These are phyloP conservation scores for Helenozyma rhizophorensis DNA, from an alignment of 805 yeast species.

Conservation along the genomic window DNA sequence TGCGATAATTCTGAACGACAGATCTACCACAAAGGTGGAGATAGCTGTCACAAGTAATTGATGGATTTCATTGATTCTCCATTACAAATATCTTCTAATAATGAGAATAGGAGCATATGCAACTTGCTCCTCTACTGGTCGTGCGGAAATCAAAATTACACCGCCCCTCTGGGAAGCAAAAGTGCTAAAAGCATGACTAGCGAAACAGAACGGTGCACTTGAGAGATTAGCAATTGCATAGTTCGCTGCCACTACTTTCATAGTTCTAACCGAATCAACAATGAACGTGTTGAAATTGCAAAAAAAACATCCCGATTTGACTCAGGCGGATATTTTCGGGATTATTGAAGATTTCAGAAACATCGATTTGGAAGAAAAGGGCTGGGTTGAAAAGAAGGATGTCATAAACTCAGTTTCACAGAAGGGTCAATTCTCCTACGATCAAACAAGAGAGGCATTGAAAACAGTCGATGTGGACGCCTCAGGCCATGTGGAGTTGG, in stretches of 20 bases:
- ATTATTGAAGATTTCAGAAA: slow-evolving; percentile 81
- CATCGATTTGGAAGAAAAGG: slow-evolving; percentile 87
- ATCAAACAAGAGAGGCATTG: slow-evolving; percentile 88
- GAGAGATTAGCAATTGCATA: no score
- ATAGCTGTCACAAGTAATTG: no score
- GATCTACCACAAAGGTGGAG: no score
- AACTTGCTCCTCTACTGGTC: slow-evolving; percentile 1
- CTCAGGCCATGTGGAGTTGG: slow-evolving; percentile 93
- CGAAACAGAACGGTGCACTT: no score
- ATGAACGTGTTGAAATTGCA: slow-evolving; percentile 44
- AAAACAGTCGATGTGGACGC: slow-evolving; percentile 92
- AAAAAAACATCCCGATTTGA: slow-evolving; percentile 81
- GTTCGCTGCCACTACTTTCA: neutral
- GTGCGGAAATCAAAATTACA: slow-evolving; percentile 6
- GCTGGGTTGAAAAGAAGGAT: slow-evolving; percentile 89
- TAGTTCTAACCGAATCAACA: neutral
- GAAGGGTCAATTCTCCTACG: slow-evolving; percentile 79
- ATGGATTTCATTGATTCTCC: no score
- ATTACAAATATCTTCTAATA: neutral
- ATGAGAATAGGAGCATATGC: neutral
- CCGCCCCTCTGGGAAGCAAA: slow-evolving; percentile 7
- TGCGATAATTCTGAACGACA: no score
- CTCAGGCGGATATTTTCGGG: slow-evolving; percentile 80
- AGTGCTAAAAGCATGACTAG: no score
- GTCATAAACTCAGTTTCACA: slow-evolving; percentile 80